Base-by-base conservation (phyloP, 2,329 filamentous ascomycete species). In the Pseudocercospora cruenta region DNA sequence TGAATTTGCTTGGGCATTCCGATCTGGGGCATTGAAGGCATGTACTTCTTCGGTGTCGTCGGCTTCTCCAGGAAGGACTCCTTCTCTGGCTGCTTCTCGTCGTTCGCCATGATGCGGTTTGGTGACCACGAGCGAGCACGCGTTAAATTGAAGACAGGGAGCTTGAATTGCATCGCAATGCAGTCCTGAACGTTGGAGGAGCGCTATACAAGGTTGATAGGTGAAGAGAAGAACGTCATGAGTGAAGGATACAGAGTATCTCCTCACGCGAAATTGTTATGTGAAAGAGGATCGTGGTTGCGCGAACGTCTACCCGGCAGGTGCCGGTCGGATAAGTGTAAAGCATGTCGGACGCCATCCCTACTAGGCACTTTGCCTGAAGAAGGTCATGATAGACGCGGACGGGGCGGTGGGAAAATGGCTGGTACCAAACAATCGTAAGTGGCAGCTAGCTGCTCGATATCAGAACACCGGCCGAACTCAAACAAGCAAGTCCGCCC, bases 1-100 rank as follows among this genome's bases (percentile, higher is more conserved):
- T 82, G 80, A 65, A 86, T 77, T 65, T 84, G 83, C 21, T 81
- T 82, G 1, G 83, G 84, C 43, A 85, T 73, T 45, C 71, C 70
- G 28, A 75, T 69, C 55, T 68, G 68, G 5, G 71, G 72, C 36
- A 70, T 65, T 33, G 66, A 63, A 36, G 67, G 59, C 51, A 64
- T 62, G 63, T 68, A 70, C 7, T 70, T 70, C 55, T 67, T 63
- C 21, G 67, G 65, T 33, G 57, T 70, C 45, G 55, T 31, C 55
- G 55, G 19, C 55, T 58, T 36, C 31, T 58, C 55, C 16, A 43
- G 31, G 55, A 43, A 58, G n/a, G 55, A 58, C 55, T 43, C 55
- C 55, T 58, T 58, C 31, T 67, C 65, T 14, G 65, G 39, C 51
- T 61, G 59, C 43, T 67, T 62, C 60, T 58, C 36, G 65, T 49